Evolutionary conservation across 768 basidiomycete species (phyloP), one percentile per base, ranked within the genome.

Genomic region (Exsudoporus frostii): DNA sequence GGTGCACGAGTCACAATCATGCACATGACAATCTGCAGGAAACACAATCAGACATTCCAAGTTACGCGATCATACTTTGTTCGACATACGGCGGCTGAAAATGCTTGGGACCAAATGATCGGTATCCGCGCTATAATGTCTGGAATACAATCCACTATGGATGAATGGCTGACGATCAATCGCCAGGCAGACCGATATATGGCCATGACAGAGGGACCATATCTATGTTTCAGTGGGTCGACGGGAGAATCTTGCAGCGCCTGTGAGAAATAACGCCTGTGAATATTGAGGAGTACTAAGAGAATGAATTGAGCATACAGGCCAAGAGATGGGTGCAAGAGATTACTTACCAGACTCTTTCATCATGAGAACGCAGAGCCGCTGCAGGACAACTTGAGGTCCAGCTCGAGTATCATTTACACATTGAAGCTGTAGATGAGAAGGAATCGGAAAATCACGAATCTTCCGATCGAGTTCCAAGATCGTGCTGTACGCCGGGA

Each of bases 141-240:
- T 1, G 80, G 76, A 5, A 73, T 67, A 19, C 60, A 54, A 15
- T 65, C 63, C 69, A 77, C 79, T 1, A 75, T 68, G n/a, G 74
- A 65, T 17, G 71, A 69, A 47, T 85, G 69, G 0, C 74, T 74
- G 42, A 79, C 74, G 37, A 84, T 80, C 29, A 88, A 60, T 15
- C 86, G 73, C 82, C 85, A 88, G 5, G 86, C 82, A 2, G 85
- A 85, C 2, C 85, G 83, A 67, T 86, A 89, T 14, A 81, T 80
- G 0, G 88, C 84, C 66, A 86, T 77, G 6, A 88, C 83, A 1
- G 88, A 90, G 1, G 84, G 82, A 0, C 81, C 76, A 64, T 82
- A 88, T 59, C 73, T 77, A 60, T 89, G 86, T 51, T 75, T 76
- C 44, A 84, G 71, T 3, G 82, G 71, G 50, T 88, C 83, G 8